Base-by-base conservation (phyloP, 495 filamentous ascomycete species). In the Penicillium argentinense region DNA sequence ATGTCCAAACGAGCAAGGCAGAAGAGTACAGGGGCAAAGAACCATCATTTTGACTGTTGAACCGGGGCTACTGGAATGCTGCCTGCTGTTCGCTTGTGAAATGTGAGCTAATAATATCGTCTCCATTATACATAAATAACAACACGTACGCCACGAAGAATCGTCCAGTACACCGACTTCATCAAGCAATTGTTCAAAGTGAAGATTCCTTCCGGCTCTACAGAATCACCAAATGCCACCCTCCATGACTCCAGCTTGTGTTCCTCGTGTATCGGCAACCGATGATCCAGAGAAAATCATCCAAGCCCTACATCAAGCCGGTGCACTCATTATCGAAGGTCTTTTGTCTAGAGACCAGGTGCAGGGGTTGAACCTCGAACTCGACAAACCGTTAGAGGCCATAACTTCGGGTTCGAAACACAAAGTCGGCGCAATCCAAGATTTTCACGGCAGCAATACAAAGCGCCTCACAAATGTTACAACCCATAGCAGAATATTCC, bases 381-480 rank as follows among this genome's bases (percentile, higher is more conserved):
- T 42, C 2, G 26, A 42, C 26, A 17, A 26, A 13, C 16, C 39
- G 24, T 26, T 42, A 18, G 13, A 8, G 39, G 12, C 16, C 26
- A 21, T 21, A 8, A 17, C 5, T 21, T 12, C 28, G 7, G 39
- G 39, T 29, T 42, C 39, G 30, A 42, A 26, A 9, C 26, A 42
- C 39, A 42, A 28, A 17, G 26, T 29, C 18, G 12, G 18, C 26
- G 16, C 19, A 26, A 26, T 42, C 22, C 28, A 17, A 18, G 28
- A 29, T 4, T 29, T 42, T 21, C 39, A 30, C 39, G 25, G 26
- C 14, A 28, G 24, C 5, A 30, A 29, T 7, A 29, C 39, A 26
- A 44, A 45, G 41, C 40, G 48, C 11, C 18, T 57, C 21, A 49
- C 29, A 38, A 56, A 48, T 34, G 32, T 45, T 28, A 34, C 47